These are phyloP conservation scores for Irpex rosettiformis DNA, from an alignment of 1,284 basidiomycete species.

Conservation along the genomic window DNA sequence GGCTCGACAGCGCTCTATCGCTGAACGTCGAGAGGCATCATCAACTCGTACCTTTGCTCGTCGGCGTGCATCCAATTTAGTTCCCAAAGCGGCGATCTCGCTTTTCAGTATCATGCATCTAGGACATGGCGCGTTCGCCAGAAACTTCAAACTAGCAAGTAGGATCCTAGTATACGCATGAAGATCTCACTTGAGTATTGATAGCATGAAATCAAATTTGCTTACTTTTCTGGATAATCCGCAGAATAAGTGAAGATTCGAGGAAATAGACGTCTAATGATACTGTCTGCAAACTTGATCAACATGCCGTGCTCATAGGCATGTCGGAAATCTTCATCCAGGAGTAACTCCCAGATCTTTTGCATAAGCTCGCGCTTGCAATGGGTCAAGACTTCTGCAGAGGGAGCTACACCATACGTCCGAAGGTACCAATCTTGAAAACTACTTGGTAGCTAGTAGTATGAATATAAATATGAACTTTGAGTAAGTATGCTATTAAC, in stretches of 20 bases:
- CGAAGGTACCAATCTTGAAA: conserved; percentile 24
- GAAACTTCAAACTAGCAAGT: background rate
- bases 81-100: background rate
- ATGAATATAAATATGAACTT: conserved; percentile 8
- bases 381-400: conserved; percentile 19
- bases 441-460: conserved; percentile 19
- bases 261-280: conserved; percentile 19
- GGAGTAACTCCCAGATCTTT: conserved; percentile 17
- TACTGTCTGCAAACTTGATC: conserved; percentile 22
- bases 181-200: background rate
- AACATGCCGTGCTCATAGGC: conserved; percentile 25
- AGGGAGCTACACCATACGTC: conserved; percentile 14
- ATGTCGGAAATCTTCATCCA: conserved; percentile 22
- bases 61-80: background rate
- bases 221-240: conserved; percentile 30
- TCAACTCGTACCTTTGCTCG: background rate
- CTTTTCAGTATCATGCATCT: background rate
- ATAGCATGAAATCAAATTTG: background rate
- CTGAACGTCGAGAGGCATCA: background rate
- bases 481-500: background rate
- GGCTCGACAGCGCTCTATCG: background rate
- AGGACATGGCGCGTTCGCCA: background rate
- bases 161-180: background rate
- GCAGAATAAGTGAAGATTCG: conserved; percentile 27
- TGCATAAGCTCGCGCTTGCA: conserved; percentile 24